These are phyloP conservation scores for Malus orientalis DNA, from an alignment of 306 rosid species.

Conservation along the genomic window DNA sequence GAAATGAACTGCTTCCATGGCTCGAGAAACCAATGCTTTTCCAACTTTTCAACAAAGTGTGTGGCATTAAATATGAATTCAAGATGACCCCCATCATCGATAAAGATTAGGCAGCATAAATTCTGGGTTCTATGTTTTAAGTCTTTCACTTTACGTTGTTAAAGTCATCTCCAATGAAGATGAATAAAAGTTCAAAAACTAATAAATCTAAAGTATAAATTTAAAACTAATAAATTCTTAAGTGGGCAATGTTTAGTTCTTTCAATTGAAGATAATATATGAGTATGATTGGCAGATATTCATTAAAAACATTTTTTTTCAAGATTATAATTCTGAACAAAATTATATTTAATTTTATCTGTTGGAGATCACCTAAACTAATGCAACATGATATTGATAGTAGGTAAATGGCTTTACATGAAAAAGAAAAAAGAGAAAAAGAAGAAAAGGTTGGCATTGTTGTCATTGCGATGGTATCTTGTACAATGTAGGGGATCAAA, in stretches of 20 bases:
- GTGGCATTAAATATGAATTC: not conserved
- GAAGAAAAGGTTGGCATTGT: not conserved
- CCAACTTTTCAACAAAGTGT: not conserved
- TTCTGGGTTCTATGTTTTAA: not conserved
- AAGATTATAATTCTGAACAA: no score
- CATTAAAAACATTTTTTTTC: no score
- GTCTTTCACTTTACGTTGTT: not conserved
- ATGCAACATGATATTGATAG: not conserved
- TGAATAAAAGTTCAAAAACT: no score
- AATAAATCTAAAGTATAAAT: no score
- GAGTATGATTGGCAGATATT: fast-evolving
- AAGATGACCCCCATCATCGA: not conserved
- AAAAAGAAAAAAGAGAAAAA: not conserved
- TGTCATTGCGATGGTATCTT: not conserved
- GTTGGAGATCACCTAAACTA: no score
- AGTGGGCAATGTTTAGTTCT: no score
- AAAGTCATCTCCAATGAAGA: not conserved
- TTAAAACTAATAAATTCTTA: no score
- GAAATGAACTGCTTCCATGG: not conserved
- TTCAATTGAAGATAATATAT: no score
- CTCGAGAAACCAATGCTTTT: not conserved
- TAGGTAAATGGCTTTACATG: not conserved
- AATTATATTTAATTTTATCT: no score
- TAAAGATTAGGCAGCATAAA: not conserved
- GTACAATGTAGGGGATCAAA: not conserved